phyloP scores from a whole-genome alignment of 2,329 filamentous ascomycete species.

The Cercospora citrullina region DNA sequence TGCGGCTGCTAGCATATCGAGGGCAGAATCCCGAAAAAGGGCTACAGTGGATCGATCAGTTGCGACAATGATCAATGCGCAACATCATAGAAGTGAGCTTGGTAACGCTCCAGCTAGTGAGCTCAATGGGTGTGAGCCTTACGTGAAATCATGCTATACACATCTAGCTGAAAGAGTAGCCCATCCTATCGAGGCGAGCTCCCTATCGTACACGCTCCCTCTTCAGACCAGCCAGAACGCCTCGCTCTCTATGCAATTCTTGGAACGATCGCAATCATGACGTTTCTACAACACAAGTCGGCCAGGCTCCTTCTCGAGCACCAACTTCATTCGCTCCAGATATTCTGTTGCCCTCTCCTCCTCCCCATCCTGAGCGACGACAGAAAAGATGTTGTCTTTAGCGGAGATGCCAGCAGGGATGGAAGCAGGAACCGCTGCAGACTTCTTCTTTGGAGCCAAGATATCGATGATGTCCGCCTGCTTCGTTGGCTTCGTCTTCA shows the following conservation, averaged over 20 bases:
- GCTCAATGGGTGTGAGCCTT: background rate
- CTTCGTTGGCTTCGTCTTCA: constrained; percentile 42
- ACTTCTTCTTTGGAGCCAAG: constrained; percentile 54
- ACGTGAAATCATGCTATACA: background rate
- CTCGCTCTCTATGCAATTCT: constrained; percentile 14
- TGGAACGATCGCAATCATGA: background rate
- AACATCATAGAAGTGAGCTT: background rate
- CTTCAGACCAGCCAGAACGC: constrained; percentile 16
- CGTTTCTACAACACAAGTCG: constrained; percentile 59
- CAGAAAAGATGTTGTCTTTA: constrained; percentile 74
- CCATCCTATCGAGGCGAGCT: background rate
- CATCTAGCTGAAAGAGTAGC: background rate
- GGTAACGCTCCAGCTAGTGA: background rate
- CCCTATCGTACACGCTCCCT: constrained; percentile 14
- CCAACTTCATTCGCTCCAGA: constrained; percentile 79
- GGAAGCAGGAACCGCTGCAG: constrained; percentile 34
- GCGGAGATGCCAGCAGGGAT: constrained; percentile 39
- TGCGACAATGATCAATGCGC: background rate
- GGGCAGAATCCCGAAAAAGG: background rate
- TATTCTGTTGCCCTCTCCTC: constrained; percentile 80
- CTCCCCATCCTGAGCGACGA: constrained; percentile 76
- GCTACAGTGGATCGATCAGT: background rate
- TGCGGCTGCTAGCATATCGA: background rate
- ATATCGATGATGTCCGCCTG: constrained; percentile 81
- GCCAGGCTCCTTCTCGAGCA: constrained; percentile 78